Percentiles rank a stretch among this genome's conserved stretches.
phyloP scores from a whole-genome alignment of 306 rosid genomes.

The Ormosia emarginata region DNA sequence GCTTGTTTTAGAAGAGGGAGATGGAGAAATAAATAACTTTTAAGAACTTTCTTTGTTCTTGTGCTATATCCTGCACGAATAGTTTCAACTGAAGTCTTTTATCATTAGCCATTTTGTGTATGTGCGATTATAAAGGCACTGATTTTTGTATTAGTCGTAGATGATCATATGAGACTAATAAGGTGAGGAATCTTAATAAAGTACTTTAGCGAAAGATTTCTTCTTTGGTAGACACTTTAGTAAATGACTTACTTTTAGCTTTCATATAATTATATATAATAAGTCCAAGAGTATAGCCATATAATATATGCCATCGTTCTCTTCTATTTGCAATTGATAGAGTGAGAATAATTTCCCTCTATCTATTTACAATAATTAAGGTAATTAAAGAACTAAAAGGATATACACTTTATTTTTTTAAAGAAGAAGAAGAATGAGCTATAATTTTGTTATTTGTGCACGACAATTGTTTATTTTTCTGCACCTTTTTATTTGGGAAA shows the following conservation, averaged over 20 bases:
- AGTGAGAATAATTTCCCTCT: background rate
- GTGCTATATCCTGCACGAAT: background rate
- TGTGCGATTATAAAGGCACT: constrained; percentile 8
- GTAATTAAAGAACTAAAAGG: background rate
- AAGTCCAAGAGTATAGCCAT: background rate
- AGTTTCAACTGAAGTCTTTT: background rate
- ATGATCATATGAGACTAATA: background rate
- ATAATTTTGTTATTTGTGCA: too few relatives aligned
- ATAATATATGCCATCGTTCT: background rate
- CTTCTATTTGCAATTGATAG: background rate
- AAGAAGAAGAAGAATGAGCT: background rate
- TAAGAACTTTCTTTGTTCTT: constrained; percentile 11
- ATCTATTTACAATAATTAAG: background rate
- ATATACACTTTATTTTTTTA: too few relatives aligned
- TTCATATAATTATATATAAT: background rate
- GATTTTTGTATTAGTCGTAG: constrained; percentile 25
- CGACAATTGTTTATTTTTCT: too few relatives aligned
- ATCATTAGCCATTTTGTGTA: background rate
- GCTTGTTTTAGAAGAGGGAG: background rate
- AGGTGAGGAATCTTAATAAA: background rate
- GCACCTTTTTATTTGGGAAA: too few relatives aligned
- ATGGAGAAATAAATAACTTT: background rate
- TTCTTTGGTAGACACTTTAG: background rate
- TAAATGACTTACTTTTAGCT: background rate
- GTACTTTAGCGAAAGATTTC: background rate